Evolutionary conservation across 257 asterid genomes (phyloP).

Genomic region (Plectranthus barbatus): DNA sequence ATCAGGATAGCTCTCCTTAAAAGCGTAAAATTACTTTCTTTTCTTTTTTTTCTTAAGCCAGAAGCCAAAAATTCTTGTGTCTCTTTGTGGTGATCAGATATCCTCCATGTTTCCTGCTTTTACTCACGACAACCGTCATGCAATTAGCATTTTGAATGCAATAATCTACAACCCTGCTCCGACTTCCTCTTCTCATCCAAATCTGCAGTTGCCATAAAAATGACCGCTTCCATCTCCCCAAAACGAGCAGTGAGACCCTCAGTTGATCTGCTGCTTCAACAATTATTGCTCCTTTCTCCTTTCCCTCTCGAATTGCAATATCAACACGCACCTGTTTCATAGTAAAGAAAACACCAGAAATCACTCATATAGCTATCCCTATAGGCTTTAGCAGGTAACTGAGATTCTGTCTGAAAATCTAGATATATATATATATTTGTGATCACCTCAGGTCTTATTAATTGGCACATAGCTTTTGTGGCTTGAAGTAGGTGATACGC

Average conservation of each 20-base stretch:
- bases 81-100: conserved; percentile 68
- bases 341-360: not conserved
- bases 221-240: conserved; percentile 56
- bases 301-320: conserved; percentile 49
- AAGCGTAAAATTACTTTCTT: no score
- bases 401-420: no score
- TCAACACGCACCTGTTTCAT: conserved; percentile 58
- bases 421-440: no score
- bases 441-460: no score
- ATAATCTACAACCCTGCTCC: conserved; percentile 44
- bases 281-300: conserved; percentile 52
- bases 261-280: conserved; percentile 57
- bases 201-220: conserved; percentile 41
- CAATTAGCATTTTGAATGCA: conserved; percentile 73
- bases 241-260: conserved; percentile 47
- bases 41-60: conserved; percentile 32
- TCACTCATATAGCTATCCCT: no score
- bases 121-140: conserved; percentile 81
- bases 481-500: no score
- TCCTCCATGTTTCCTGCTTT: conserved; percentile 63
- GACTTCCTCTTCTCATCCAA: not conserved
- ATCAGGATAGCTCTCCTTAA: no score
- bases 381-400: no score
- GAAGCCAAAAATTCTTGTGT: conserved; percentile 79
- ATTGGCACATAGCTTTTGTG: no score